Base-by-base conservation (phyloP, 129 eudicot species). In the Lonicera japonica region DNA sequence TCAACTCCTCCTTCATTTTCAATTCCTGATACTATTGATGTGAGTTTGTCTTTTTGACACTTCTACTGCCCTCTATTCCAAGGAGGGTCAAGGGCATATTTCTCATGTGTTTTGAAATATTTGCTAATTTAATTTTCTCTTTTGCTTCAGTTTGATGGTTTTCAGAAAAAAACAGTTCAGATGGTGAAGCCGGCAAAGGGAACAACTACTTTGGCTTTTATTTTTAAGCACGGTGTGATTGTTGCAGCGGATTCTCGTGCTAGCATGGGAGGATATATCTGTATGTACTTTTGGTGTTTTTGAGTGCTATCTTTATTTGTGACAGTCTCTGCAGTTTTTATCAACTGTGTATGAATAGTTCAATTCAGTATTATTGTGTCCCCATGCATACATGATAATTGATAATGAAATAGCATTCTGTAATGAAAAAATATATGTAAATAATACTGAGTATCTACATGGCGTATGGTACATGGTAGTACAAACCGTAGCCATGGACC, bases 161-260 rank as follows among this genome's bases (percentile, higher is more conserved):
- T 87, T 59, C 98, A 80, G 86, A 92, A 92, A 66, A 86, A 81
- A 8, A 84, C 95, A 13, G 73, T 85, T 66, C 95, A 92, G 57
- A 88, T 92, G 98, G 95, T 92, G 75, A 85, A 92, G 69, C 99
- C 91, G 13, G 96, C 92, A 14, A 84, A 76, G 79, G 96, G 98
- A 43, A 92, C 96, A 1, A 92, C 96, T 0, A 92, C 95, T 19
- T 72, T 92, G 70, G 96, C 96, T 60, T 92, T 92, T 54, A 88
- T 88, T 21, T 87, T 92, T 62, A 85, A 84, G 70, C 86, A 80
- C 10, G 98, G 98, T 58, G 98, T 87, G 58, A 87, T 84, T 74
- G 98, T 92, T n/a, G 98, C 96, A 18, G 98, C 98, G 20, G 99
- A 92, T 75, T 88, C 95, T 11, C 85, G 96, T 63, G 99, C 96